Conservation (phyloP, 257 asterid genomes). For the Fraxinus americana region DNA sequence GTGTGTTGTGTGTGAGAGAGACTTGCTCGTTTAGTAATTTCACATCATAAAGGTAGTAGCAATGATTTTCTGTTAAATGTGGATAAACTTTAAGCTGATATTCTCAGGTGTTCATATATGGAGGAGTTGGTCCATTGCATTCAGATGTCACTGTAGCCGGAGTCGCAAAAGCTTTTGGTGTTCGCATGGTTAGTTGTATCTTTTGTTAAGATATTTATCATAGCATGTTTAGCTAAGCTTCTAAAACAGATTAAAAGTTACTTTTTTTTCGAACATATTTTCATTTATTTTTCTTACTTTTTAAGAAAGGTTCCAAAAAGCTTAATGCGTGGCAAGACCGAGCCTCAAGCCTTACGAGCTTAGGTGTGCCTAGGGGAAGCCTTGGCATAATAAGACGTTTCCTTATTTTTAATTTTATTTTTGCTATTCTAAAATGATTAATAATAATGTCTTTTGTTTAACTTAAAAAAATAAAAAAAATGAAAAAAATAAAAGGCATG, state of each 20-base stretch:
- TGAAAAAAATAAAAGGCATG: too few relatives aligned
- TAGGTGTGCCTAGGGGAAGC: too few relatives aligned
- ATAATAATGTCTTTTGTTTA: background rate
- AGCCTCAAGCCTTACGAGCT: too few relatives aligned
- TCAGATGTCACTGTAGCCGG: conserved; percentile 93
- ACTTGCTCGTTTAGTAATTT: background rate
- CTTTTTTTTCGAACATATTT: too few relatives aligned
- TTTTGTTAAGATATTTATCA: too few relatives aligned
- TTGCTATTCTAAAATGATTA: conserved; percentile 8
- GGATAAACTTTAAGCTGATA: background rate
- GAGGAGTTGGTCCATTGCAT: conserved; percentile 88
- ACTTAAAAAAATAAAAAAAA: too few relatives aligned
- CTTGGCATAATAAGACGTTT: too few relatives aligned
- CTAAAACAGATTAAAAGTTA: too few relatives aligned
- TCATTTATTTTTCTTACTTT: too few relatives aligned
- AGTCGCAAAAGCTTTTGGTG: conserved; percentile 95
- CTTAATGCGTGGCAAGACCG: too few relatives aligned
- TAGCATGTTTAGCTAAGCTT: too few relatives aligned
- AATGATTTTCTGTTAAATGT: background rate
- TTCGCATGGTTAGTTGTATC: conserved; percentile 58
- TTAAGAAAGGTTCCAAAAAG: too few relatives aligned
- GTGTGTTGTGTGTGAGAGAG: background rate
- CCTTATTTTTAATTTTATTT: background rate
- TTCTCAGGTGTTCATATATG: conserved; percentile 75
- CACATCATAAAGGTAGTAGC: background rate